Conservation (phyloP, 345 rosid species). For the Lumnitzera littorea region DNA sequence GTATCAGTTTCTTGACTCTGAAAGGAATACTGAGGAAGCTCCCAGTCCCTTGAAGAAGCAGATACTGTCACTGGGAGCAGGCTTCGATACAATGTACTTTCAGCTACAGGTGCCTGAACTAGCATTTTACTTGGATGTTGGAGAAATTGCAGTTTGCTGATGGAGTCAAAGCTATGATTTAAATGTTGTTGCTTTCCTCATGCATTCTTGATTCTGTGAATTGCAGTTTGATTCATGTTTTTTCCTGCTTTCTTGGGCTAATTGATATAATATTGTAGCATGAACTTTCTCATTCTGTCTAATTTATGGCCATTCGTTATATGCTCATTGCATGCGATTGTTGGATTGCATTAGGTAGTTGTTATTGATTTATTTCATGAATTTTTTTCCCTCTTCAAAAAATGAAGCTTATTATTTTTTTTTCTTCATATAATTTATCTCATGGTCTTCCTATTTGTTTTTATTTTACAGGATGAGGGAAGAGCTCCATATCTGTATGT, state of each 20-base stretch:
- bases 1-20: conserved; percentile 64
- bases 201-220: background rate
- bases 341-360: too few species aligned
- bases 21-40: conserved; percentile 16
- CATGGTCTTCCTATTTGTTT: background rate
- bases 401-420: too few species aligned
- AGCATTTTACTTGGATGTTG: conserved; percentile 1
- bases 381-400: too few species aligned
- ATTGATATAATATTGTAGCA: too few species aligned
- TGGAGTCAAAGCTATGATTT: too few species aligned
- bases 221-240: too few species aligned
- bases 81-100: conserved; percentile 85
- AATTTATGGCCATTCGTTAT: too few species aligned
- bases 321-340: too few species aligned
- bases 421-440: background rate
- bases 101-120: conserved; percentile 61
- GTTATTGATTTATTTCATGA: too few species aligned
- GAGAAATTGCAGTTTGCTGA: too few species aligned
- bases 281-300: too few species aligned
- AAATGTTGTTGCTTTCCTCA: background rate
- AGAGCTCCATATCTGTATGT: conserved; percentile 72
- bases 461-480: conserved; percentile 66
- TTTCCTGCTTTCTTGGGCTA: too few species aligned
- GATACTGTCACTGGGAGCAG: conserved; percentile 93
- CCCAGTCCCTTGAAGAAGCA: conserved; percentile 41